Evolutionary conservation across 257 asterid genomes (phyloP), one percentile per base, ranked within the genome.

Genomic region (Solanum pinnatisectum): DNA sequence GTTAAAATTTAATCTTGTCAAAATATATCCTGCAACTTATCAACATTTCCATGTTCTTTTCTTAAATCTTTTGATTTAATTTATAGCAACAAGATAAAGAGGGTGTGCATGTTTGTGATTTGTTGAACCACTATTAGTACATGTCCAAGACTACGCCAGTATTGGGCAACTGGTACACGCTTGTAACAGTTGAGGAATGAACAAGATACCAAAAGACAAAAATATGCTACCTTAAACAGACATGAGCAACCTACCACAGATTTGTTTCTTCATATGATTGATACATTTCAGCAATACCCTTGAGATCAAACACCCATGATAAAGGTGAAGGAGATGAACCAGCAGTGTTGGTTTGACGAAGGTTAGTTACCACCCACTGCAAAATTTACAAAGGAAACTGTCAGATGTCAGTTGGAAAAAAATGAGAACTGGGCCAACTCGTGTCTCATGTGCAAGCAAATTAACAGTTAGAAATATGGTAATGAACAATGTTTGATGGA

Each of bases 361-460:
- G 93, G 93, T 97, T 97, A 73, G 99, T 96, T 37, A 93, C 98
- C 91, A 97, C 98, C 99, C 99, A 95, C 99, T 97, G 93, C 60
- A 35, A 91, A 84, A 52, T 35, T 42, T 86, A 85, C 87, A 42
- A 68, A 84, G 35, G 44, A 40, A 77, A 39, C 7, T 37, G 10
- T 52, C 63, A 52, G 63, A 52, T 1, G 7, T 16, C 30, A 49
- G 70, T 82, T 82, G 23, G 63, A 18, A 18, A 18, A 81, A 82
- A 82, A 82, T 2, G 6, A 49, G 44, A 49, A 82, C 27, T 49
- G 40, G 65, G 27, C 30, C 70, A 82, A 77, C 56, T 82, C 2
- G 12, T 11, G 70, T 46, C 44, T 49, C 18, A 30, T 6, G 70
- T 6, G 30, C 70, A 82, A 82, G 67, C 70, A 49, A 49, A 46